Conservation (phyloP, 805 yeast species). For the Teunomyces lycoperdinae region DNA sequence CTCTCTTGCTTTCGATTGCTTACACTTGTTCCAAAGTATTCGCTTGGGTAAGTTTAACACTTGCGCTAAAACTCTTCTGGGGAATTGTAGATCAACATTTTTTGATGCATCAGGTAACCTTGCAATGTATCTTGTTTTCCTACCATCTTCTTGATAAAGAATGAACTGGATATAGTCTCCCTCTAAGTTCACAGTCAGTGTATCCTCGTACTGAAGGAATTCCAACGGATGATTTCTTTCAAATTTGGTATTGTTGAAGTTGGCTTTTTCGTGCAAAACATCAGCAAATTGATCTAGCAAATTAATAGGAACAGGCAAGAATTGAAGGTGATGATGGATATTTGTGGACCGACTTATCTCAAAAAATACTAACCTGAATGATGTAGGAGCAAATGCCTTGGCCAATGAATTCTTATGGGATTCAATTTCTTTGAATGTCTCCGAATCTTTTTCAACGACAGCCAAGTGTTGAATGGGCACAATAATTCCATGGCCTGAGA, state of each 20-base stretch:
- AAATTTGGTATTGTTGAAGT: conserved; percentile 47
- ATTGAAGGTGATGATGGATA: conserved; percentile 75
- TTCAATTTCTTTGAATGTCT: conserved; percentile 39
- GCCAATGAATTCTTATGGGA: conserved; percentile 48
- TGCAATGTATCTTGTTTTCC: conserved; percentile 16
- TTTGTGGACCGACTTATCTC: conserved; percentile 64
- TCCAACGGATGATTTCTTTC: conserved; percentile 40
- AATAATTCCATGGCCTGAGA: conserved; percentile 80
- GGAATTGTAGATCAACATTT: conserved; percentile 74
- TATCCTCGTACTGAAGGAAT: conserved; percentile 33
- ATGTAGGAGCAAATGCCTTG: conserved; percentile 41
- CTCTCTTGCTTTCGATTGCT: conserved; percentile 63
- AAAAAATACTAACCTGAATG: conserved; percentile 56
- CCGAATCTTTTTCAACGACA: conserved; percentile 24
- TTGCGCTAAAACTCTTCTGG: conserved; percentile 73
- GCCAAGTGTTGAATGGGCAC: conserved; percentile 78
- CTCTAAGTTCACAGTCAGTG: conserved; percentile 18
- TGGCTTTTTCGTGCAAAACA: conserved; percentile 42
- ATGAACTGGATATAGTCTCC: conserved; percentile 39
- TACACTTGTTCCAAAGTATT: conserved; percentile 74
- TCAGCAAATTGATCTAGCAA: conserved; percentile 42
- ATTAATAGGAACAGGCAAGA: conserved; percentile 62
- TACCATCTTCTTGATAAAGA: conserved; percentile 19
- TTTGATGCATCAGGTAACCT: conserved; percentile 23
- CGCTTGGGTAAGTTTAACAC: conserved; percentile 59